Evolutionary conservation across 805 yeast genomes (phyloP).

Genomic region (Saccharomycopsis sp.): DNA sequence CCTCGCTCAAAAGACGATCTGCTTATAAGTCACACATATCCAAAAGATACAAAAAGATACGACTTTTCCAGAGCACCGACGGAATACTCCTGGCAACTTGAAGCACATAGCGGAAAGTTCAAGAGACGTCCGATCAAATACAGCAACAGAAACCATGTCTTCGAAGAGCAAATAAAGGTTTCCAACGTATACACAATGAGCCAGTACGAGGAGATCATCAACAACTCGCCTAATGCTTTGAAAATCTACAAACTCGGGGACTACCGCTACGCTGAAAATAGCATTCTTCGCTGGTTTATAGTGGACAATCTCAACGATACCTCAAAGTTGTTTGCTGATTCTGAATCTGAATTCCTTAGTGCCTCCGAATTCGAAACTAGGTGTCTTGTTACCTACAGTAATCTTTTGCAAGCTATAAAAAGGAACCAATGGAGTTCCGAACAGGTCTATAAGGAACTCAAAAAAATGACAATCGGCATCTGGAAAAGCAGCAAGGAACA

Average conservation of each 20-base stretch:
- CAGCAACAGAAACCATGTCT: constrained; percentile 5
- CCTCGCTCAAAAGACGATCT: neutral
- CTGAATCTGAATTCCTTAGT: neutral
- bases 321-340: neutral
- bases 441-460: constrained; percentile 3
- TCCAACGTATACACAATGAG: constrained; percentile 4
- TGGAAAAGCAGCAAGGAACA: neutral
- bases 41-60: constrained; percentile 6
- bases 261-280: constrained; percentile 3
- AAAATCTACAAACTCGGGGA: constrained; percentile 5
- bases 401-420: constrained; percentile 1
- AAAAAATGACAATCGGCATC: neutral
- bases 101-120: neutral
- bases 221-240: constrained; percentile 7
- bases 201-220: constrained; percentile 10
- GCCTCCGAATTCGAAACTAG: neutral
- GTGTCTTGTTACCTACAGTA: neutral
- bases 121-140: neutral
- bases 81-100: constrained; percentile 13
- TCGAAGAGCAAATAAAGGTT: neutral
- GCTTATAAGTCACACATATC: neutral
- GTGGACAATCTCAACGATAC: neutral
- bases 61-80: constrained; percentile 16
- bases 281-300: constrained; percentile 9
- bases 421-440: constrained; percentile 4